These are phyloP conservation scores for Carex pumila DNA, from an alignment of 176 grass and related monocot species.

Conservation along the genomic window DNA sequence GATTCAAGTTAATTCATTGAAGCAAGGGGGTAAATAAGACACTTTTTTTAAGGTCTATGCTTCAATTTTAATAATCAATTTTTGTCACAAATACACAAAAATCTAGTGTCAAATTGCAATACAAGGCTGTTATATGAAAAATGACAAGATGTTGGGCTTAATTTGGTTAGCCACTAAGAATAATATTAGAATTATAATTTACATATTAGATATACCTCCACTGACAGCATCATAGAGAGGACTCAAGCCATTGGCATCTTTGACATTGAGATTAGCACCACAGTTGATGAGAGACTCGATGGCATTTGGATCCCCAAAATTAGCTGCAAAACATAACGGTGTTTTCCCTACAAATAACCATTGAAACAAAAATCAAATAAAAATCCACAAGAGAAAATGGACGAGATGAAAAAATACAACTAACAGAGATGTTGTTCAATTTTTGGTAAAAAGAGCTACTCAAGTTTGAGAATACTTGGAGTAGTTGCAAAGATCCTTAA, in stretches of 20 bases:
- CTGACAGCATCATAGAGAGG: conserved; percentile 37
- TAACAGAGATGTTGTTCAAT: too few species aligned
- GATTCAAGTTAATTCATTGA: too few species aligned
- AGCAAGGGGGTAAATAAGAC: neutral
- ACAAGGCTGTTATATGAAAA: neutral
- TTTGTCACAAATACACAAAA: too few species aligned
- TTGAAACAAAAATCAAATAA: neutral
- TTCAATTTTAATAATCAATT: neutral
- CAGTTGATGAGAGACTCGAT: conserved; percentile 34
- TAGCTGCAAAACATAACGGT: conserved; percentile 22
- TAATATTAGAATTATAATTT: too few species aligned
- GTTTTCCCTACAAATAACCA: conserved; percentile 26
- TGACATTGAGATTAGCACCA: conserved; percentile 28
- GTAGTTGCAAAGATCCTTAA: too few species aligned
- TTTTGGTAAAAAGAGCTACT: too few species aligned
- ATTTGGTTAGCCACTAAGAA: neutral
- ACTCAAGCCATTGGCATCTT: conserved; percentile 1
- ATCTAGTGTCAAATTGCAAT: neutral
- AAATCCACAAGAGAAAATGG: neutral
- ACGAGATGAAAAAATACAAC: neutral
- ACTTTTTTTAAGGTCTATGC: neutral
- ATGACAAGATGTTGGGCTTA: neutral
- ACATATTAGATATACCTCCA: conserved; percentile 17
- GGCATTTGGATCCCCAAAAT: neutral
- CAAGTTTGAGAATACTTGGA: too few species aligned